phyloP scores from a whole-genome alignment of 2,329 filamentous ascomycete species.

The Calonectria ilicicola region DNA sequence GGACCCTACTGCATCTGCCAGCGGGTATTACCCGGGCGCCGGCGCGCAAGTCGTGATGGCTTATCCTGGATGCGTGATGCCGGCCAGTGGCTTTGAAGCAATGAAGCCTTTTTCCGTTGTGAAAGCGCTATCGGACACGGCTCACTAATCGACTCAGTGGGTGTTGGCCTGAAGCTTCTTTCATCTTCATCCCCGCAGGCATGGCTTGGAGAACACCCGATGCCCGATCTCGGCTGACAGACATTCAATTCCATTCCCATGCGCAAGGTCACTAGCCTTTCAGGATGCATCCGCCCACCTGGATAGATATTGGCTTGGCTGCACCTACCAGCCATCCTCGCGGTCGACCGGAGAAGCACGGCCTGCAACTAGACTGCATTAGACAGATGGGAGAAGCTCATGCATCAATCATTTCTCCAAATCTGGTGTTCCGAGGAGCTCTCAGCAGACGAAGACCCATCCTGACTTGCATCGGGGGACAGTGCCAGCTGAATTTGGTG shows the following conservation, averaged over 20 bases:
- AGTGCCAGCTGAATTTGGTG: background rate
- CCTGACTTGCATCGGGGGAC: slow-evolving; percentile 21
- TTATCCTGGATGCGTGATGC: slow-evolving; percentile 24
- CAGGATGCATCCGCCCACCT: background rate
- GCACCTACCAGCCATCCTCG: background rate
- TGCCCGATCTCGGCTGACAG: slow-evolving; percentile 8
- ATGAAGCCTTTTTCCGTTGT: background rate
- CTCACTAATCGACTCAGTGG: background rate
- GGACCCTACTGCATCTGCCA: slow-evolving; percentile 33
- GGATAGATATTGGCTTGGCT: background rate
- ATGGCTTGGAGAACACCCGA: background rate
- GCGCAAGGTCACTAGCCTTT: background rate
- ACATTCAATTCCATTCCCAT: background rate
- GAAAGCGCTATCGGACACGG: background rate
- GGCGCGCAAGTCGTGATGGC: slow-evolving; percentile 20
- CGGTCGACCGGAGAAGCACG: slow-evolving; percentile 7
- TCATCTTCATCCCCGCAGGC: background rate
- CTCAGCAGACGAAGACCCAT: background rate
- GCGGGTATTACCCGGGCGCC: slow-evolving; percentile 31
- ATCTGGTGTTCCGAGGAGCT: background rate
- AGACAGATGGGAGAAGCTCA: background rate
- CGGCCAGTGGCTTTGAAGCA: background rate
- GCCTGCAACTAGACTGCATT: background rate
- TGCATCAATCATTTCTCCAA: slow-evolving; percentile 2
- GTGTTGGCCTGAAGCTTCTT: background rate